Conservation (phyloP, 2,329 filamentous ascomycete genomes). For the Thelonectria blattea region DNA sequence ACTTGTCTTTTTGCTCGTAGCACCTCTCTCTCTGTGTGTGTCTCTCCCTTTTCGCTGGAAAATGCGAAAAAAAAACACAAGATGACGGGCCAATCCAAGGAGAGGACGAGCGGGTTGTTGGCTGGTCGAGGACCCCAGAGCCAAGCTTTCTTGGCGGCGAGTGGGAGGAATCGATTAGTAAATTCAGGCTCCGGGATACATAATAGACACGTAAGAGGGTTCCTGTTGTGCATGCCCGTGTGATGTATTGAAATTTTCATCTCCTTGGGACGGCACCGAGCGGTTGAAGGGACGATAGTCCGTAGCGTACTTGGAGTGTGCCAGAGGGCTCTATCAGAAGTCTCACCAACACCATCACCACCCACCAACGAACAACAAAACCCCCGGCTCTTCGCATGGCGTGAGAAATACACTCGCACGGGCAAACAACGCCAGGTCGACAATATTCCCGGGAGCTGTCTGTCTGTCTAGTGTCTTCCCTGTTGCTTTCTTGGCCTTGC, state of each 20-base stretch:
- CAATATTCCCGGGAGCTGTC: neutral
- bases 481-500: neutral
- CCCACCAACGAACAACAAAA: too few species aligned
- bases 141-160: slow-evolving; percentile 30
- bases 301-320: too few species aligned
- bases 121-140: slow-evolving; percentile 18
- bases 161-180: slow-evolving; percentile 36
- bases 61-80: neutral
- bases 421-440: neutral
- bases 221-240: slow-evolving; percentile 1
- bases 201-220: slow-evolving; percentile 37
- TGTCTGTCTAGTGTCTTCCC: neutral
- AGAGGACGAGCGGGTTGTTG: slow-evolving; percentile 21
- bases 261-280: neutral
- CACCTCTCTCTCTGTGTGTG: too few species aligned
- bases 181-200: slow-evolving; percentile 29
- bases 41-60: neutral
- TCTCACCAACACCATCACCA: too few species aligned
- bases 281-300: neutral
- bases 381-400: neutral
- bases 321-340: too few species aligned
- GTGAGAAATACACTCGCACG: neutral
- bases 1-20: neutral
- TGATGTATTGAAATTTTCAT: neutral
- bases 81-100: slow-evolving; percentile 27